A percentile compares a stretch with the other conserved stretches of the same genome.
These are phyloP conservation scores for Geotrichum europaeum DNA, from an alignment of 1,139 yeast genomes.

Conservation along the genomic window DNA sequence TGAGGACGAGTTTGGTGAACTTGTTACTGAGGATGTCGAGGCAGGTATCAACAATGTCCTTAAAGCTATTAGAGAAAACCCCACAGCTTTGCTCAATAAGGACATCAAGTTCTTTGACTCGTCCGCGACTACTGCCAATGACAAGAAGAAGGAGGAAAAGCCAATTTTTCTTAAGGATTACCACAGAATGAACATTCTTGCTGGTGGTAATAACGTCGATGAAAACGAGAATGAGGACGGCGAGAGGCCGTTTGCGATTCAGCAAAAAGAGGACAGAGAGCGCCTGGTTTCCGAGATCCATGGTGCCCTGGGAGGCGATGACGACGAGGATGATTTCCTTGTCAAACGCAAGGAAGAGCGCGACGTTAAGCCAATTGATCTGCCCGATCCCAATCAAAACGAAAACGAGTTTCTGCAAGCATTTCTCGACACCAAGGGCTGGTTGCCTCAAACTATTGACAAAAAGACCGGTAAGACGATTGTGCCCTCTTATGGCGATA, in stretches of 20 bases:
- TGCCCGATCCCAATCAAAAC: slow-evolving; percentile 67
- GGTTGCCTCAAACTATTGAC: slow-evolving; percentile 67
- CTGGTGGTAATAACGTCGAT: slow-evolving; percentile 35
- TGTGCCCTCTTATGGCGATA: slow-evolving; percentile 46
- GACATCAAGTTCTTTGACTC: slow-evolving; percentile 61
- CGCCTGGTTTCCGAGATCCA: slow-evolving; percentile 69
- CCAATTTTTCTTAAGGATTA: slow-evolving; percentile 89
- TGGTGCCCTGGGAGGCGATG: slow-evolving; percentile 47
- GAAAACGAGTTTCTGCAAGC: slow-evolving; percentile 65
- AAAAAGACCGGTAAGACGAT: slow-evolving; percentile 44
- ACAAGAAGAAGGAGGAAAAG: slow-evolving; percentile 39
- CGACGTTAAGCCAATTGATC: slow-evolving; percentile 32
- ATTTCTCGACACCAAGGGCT: slow-evolving; percentile 71
- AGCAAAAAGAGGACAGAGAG: slow-evolving; percentile 68
- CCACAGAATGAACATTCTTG: slow-evolving; percentile 72
- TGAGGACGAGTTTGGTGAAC: slow-evolving; percentile 89
- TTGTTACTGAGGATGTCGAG: slow-evolving; percentile 82
- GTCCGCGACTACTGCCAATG: slow-evolving; percentile 45
- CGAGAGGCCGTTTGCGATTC: slow-evolving; percentile 61
- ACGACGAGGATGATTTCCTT: slow-evolving; percentile 49
- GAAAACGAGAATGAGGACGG: slow-evolving; percentile 49
- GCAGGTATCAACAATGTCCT: slow-evolving; percentile 69
- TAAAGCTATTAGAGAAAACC: slow-evolving; percentile 56
- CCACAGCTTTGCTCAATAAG: slow-evolving; percentile 55
- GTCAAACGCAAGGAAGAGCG: slow-evolving; percentile 48